Conservation (phyloP, 2,329 filamentous ascomycete genomes). For the Nigrospora osmanthi region DNA sequence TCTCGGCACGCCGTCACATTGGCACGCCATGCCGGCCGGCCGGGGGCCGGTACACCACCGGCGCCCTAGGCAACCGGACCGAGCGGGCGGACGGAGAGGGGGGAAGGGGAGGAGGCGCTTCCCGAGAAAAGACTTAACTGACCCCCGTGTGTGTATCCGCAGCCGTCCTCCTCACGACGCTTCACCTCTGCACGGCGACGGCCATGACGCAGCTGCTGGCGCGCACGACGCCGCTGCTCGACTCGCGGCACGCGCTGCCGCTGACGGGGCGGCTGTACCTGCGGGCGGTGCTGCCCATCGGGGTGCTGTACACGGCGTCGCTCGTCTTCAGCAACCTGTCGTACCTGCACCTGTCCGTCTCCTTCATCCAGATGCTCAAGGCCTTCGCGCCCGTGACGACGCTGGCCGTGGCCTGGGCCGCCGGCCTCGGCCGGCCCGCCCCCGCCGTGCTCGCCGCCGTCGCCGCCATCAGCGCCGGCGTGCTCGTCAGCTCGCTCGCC, state of each 20-base stretch:
- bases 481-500: slow-evolving; percentile 44
- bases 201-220: slow-evolving; percentile 57
- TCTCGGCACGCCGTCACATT: no score
- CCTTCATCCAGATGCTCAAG: slow-evolving; percentile 65
- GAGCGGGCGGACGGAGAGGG: no score
- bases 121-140: no score
- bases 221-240: slow-evolving; percentile 52
- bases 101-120: no score
- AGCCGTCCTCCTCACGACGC: slow-evolving; percentile 54
- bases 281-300: slow-evolving; percentile 56
- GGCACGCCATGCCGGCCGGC: no score
- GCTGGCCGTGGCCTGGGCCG: slow-evolving; percentile 13
- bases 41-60: no score
- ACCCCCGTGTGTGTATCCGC: background rate
- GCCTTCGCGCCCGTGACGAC: slow-evolving; percentile 38
- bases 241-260: slow-evolving; percentile 51
- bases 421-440: slow-evolving; percentile 33
- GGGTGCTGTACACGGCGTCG: slow-evolving; percentile 55
- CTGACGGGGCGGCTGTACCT: slow-evolving; percentile 55
- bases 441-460: slow-evolving; percentile 37
- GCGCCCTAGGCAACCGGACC: no score
- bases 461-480: slow-evolving; percentile 41
- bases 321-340: slow-evolving; percentile 60
- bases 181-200: slow-evolving; percentile 59
- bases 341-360: slow-evolving; percentile 58